Conservation (phyloP, 2,329 filamentous ascomycete species). For the Verticillium nonalfalfae region DNA sequence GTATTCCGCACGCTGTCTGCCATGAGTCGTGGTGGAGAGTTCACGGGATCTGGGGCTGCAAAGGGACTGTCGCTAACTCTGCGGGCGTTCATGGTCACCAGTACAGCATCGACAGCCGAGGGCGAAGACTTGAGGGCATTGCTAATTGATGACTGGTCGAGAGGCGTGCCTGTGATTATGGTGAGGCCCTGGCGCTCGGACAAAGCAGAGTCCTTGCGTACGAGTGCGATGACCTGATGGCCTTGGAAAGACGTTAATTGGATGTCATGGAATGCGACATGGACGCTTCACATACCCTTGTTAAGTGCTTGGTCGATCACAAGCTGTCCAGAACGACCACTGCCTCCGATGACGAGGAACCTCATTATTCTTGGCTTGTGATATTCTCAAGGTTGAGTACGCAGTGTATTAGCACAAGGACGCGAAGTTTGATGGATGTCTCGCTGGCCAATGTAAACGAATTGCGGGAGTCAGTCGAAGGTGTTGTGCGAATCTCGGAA, state of each 20-base stretch:
- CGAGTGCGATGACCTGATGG: conserved; percentile 39
- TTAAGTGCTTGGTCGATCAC: not conserved
- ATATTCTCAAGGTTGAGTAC: not conserved
- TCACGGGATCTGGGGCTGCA: conserved; percentile 24
- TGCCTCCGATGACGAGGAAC: not conserved
- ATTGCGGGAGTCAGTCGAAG: not conserved
- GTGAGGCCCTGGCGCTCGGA: conserved; percentile 23
- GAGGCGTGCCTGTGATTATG: conserved; percentile 29
- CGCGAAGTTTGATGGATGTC: too few relatives aligned
- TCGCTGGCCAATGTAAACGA: too few relatives aligned
- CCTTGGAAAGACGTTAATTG: conserved; percentile 3
- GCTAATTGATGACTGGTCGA: conserved; percentile 27
- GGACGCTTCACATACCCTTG: not conserved
- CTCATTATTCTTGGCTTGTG: not conserved
- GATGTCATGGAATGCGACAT: too few relatives aligned
- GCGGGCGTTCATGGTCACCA: conserved; percentile 42
- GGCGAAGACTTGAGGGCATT: conserved; percentile 22
- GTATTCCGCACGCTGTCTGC: conserved; percentile 31
- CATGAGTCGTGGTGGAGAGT: conserved; percentile 37
- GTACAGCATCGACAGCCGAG: conserved; percentile 24
- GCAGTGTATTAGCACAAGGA: not conserved
- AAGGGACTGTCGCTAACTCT: conserved; percentile 41
- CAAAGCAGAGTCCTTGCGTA: conserved; percentile 30
- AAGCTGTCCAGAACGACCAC: not conserved
- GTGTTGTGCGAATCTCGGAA: not conserved